Base-by-base conservation (phyloP, 1,139 yeast species). In the Sugiyamaella paludigena region DNA sequence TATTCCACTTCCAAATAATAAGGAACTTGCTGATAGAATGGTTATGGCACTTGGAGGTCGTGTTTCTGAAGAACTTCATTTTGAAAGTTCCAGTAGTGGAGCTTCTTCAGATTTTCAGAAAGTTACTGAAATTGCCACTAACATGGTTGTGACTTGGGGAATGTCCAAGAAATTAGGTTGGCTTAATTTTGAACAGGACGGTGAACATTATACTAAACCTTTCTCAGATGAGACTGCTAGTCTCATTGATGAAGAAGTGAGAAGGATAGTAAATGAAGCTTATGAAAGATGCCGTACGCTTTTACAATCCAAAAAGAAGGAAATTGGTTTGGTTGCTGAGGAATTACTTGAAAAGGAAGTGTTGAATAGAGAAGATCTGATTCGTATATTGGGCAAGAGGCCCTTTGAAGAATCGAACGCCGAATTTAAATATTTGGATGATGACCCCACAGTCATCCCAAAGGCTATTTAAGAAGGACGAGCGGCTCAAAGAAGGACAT, bases 11-110 rank as follows among this genome's bases (percentile, higher is more conserved):
- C 76, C 87, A 61, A 81, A 87, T 13, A 79, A 84, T 52, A 81
- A 81, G 57, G 96, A 92, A 68, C 79, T 91, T 58, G 70, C 74
- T 52, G 95, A 92, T 65, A 77, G 95, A 58, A 91, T 92, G 95
- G 80, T 89, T 24, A 94, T 92, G 95, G 89, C 98, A 0, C 76
- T 92, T 46, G 98, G 98, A 45, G 98, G 98, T 7, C 80, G 98
- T 61, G 96, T 89, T 2, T 83, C 95, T 39, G 98, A 92, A 68
- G 98, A 92, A 69, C 68, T 92, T 39, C 92, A 91, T 68, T 92
- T 92, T 66, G 78, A 80, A 36, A 81, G 91, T 2, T 97, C 92
- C 24, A 92, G 98, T 4, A 84, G 94, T 50, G 98, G 98, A 53
- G 98, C 96, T 0, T 83, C 87, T 49, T 97, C 92, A 66, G 98